phyloP scores from a whole-genome alignment of 2,329 filamentous ascomycete genomes.

The Leptographium wingfieldii region DNA sequence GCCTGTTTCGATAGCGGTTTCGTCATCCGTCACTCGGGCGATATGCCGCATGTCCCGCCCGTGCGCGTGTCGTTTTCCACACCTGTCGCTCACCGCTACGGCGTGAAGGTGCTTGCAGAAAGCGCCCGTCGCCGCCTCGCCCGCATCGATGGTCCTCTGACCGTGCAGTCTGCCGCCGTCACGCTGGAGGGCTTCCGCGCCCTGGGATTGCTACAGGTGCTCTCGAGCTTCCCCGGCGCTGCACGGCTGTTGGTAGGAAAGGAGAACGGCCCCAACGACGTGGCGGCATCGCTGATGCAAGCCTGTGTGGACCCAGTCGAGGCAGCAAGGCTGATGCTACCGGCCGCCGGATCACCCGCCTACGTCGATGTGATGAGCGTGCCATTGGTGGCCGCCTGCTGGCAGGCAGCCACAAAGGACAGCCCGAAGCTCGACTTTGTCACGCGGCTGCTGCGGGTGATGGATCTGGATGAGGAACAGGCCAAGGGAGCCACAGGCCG shows the following conservation, averaged over 20 bases:
- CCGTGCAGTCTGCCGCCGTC: not conserved
- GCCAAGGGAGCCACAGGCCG: not conserved
- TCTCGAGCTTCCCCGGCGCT: constrained; percentile 5
- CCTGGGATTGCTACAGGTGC: constrained; percentile 2
- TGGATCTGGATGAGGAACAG: not conserved
- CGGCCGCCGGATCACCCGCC: not conserved
- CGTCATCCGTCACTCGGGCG: not conserved
- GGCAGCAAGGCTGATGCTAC: constrained; percentile 19
- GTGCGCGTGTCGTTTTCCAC: not conserved
- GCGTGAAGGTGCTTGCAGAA: not conserved
- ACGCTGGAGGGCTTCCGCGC: not conserved
- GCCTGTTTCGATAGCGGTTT: not conserved
- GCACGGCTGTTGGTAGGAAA: not conserved
- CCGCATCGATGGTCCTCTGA: not conserved
- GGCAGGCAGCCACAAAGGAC: not conserved
- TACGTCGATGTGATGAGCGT: not conserved
- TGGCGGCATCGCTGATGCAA: not conserved
- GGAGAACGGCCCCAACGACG: not conserved
- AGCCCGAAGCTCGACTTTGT: constrained; percentile 6
- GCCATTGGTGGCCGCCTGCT: not conserved
- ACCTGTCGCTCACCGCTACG: not conserved
- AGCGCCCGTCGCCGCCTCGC: not conserved
- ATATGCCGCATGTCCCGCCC: not conserved
- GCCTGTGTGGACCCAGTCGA: not conserved
- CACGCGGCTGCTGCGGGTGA: not conserved